Base-by-base conservation (phyloP, 2,329 filamentous ascomycete species). In the Diaporthe capsici region DNA sequence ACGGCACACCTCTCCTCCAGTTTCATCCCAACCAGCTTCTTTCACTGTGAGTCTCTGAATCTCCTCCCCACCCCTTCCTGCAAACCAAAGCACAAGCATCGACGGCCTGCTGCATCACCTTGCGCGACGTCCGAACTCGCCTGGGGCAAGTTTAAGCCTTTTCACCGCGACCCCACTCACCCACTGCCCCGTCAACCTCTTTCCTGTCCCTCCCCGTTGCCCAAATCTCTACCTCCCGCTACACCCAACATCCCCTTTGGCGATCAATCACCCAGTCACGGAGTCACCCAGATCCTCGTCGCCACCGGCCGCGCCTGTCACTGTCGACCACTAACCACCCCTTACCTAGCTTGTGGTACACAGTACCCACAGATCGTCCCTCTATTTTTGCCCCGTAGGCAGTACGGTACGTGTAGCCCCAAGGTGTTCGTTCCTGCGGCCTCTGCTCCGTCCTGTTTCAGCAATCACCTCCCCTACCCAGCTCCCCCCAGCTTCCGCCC, bases 21-120 rank as follows among this genome's bases (percentile, higher is more conserved):
- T 74, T 74, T 74, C 72, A 74, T 71, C 72, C 65, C 72, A 60
- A 71, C 49, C 72, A 70, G 61, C 55, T 74, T 74, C 72, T 71
- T 74, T 74, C 63, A 71, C 31, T 60, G 34, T 57, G 42, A 58
- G 72, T 71, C 70, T 72, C 72, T 71, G 72, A 74, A 71, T 58
- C 51, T 28, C 47, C 8, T 28, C 37, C 63, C 55, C 55, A 12
- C 22, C 53, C 61, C 58, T 20, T 55, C 65, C 15, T 13, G 65
- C 49, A 55, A 44, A 34, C 49, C n/a, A 65, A 55, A 73, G 71
- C 71, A 73, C 58, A 55, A 70, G 65, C 65, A 57, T 47, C 71
- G 20, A 34, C 71, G n/a, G 34, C 58, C 37, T 57, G 71, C 49
- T 47, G 58, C 47, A 65, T 53, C 47, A 37, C 37, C 25, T 67